These are phyloP conservation scores for Trapa incisa DNA, from an alignment of 345 rosid species.

Conservation along the genomic window DNA sequence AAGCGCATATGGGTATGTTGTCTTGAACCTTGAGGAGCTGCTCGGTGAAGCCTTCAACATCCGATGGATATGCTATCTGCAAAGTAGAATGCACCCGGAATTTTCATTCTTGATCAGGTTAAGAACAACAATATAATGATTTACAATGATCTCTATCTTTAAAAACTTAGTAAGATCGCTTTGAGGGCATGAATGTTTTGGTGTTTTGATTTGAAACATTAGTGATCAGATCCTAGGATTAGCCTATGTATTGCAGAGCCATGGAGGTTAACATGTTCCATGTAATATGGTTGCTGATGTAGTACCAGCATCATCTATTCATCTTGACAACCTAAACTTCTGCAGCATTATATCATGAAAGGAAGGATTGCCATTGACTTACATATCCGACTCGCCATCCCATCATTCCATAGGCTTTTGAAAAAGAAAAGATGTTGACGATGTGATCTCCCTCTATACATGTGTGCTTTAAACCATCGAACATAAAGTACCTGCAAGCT, in stretches of 20 bases:
- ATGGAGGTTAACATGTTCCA: too few species aligned
- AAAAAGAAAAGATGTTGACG: conserved; percentile 90
- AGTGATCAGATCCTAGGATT: too few species aligned
- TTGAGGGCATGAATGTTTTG: too few species aligned
- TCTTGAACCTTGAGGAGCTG: conserved; percentile 86
- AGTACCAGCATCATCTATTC: neutral
- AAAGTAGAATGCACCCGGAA: neutral
- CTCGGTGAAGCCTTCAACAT: conserved; percentile 50
- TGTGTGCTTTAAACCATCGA: conserved; percentile 70
- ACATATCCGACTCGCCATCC: conserved; percentile 99
- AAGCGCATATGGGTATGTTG: conserved; percentile 86
- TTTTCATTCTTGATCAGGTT: neutral
- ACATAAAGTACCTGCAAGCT: conserved; percentile 86
- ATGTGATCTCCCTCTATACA: conserved; percentile 87
- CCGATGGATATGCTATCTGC: conserved; percentile 90
- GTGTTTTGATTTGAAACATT: too few species aligned
- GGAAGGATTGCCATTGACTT: conserved; percentile 20
- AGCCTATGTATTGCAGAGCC: too few species aligned
- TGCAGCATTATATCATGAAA: neutral
- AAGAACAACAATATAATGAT: neutral
- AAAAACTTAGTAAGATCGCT: too few species aligned
- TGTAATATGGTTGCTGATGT: too few species aligned
- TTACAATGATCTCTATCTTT: neutral
- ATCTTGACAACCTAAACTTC: neutral
- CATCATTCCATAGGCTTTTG: conserved; percentile 99